Evolutionary conservation across 2,329 filamentous ascomycete species (phyloP), one percentile per base, ranked within the genome.

Genomic region (Alternaria brassicicola): DNA sequence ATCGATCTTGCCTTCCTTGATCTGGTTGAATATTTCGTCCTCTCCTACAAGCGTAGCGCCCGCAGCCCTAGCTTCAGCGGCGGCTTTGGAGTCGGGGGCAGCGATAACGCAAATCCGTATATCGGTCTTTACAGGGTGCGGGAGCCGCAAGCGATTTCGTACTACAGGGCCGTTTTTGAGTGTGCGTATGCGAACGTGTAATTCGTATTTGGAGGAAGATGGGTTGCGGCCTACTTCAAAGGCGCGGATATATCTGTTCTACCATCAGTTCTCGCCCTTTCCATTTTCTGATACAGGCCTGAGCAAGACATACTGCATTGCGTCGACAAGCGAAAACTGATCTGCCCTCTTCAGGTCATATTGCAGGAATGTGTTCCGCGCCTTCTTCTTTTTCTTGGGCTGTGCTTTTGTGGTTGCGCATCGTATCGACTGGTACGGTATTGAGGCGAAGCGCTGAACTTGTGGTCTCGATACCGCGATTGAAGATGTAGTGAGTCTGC

Each of bases 21-120:
- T 88, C 51, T 87, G 83, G 52, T 92, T 87, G 75, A 99, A 97
- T 4, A 99, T 83, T 2, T 89, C 86, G 38, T 96, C 90, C 74
- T 97, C 91, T 62, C 95, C 95, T 1, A 93, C 92, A 4, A 94
- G 82, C 1, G 88, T 84, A 15, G 95, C 96, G 52, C 95, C 96
- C 0, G 90, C 90, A 9, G 86, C 84, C 31, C 84, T 84, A 3
- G 96, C 95, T 50, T 92, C 89, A 65, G 86, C 84, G 51, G 89
- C 92, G 49, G 88, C 84, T 62, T 87, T 85, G 64, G 90, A 93
- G 65, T 88, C 89, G 54, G 94, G 89, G n/a, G 91, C 88, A 76
- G 90, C 94, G 67, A 99, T 91, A 55, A 98, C 95, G 73, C 89
- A 95, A 71, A 99, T 93, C 62, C 89, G 88, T 50, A 93, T 84